phyloP scores from a whole-genome alignment of 2,329 filamentous ascomycete species.

The Talaromyces sp. region DNA sequence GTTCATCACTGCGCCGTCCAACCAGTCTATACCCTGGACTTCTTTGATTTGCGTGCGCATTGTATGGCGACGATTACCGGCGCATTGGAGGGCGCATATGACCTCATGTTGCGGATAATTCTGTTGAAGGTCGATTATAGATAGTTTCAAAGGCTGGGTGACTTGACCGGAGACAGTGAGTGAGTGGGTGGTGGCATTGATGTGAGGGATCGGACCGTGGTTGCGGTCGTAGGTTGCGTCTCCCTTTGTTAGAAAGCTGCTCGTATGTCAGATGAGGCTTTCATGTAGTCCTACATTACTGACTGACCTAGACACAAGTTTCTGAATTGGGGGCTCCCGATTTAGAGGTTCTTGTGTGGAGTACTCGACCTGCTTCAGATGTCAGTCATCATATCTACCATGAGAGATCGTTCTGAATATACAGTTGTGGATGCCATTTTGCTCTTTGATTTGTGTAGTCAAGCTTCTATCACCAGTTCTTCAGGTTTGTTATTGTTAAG shows the following conservation, averaged over 20 bases:
- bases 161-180: constrained; percentile 51
- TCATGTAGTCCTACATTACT: background rate
- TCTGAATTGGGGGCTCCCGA: constrained; percentile 29
- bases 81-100: constrained; percentile 57
- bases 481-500: background rate
- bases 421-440: background rate
- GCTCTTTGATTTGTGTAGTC: too few species aligned
- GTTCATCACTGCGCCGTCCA: constrained; percentile 59
- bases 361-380: background rate
- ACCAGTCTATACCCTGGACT: constrained; percentile 59
- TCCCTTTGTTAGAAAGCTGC: constrained; percentile 53
- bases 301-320: constrained; percentile 21
- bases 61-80: constrained; percentile 58
- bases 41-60: constrained; percentile 59
- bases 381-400: background rate
- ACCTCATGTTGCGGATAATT: constrained; percentile 53
- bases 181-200: constrained; percentile 39
- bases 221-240: constrained; percentile 55
- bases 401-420: background rate
- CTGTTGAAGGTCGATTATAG: constrained; percentile 43
- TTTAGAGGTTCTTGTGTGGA: constrained; percentile 29
- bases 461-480: background rate
- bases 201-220: constrained; percentile 52
- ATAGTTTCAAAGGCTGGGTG: constrained; percentile 42
- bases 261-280: background rate